These are phyloP conservation scores for Syzygium grande DNA, from an alignment of 345 rosid species.

Conservation along the genomic window DNA sequence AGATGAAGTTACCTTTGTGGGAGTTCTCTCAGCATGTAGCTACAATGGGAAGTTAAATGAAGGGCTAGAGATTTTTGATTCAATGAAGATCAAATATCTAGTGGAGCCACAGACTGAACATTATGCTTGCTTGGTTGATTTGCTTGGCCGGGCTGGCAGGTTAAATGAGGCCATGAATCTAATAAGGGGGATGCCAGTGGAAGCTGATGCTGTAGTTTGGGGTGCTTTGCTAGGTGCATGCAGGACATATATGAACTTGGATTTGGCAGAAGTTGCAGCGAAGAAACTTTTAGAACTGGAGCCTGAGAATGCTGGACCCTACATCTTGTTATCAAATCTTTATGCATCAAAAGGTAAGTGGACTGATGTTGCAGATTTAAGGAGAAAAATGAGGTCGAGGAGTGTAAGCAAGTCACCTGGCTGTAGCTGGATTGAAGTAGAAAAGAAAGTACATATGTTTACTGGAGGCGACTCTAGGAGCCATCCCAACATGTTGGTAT, in stretches of 20 bases:
- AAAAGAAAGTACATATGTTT: slow-evolving; percentile 63
- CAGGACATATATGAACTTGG: slow-evolving; percentile 49
- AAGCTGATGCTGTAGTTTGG: slow-evolving; percentile 82
- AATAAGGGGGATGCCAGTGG: slow-evolving; percentile 51
- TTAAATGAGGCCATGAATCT: slow-evolving; percentile 55
- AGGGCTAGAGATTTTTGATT: slow-evolving; percentile 58
- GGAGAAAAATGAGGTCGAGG: slow-evolving; percentile 43
- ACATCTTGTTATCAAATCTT: slow-evolving; percentile 57
- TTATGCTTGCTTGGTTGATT: slow-evolving; percentile 79
- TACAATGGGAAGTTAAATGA: slow-evolving; percentile 59
- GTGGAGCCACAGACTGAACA: slow-evolving; percentile 50
- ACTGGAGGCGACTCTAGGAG: slow-evolving; percentile 41
- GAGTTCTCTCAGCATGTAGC: slow-evolving; percentile 78
- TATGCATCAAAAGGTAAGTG: slow-evolving; percentile 63
- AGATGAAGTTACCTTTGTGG: slow-evolving; percentile 66
- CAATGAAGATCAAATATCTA: slow-evolving; percentile 45
- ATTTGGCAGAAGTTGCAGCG: slow-evolving; percentile 71
- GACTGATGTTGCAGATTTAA: slow-evolving; percentile 47
- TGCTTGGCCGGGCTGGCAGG: slow-evolving; percentile 74
- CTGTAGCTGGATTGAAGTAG: slow-evolving; percentile 72
- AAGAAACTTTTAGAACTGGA: slow-evolving; percentile 53
- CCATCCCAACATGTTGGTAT: slow-evolving; percentile 50
- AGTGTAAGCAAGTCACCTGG: slow-evolving; percentile 64
- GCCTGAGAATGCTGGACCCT: slow-evolving; percentile 67
- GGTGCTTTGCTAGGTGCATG: slow-evolving; percentile 78